Base-by-base conservation (phyloP, 192 early-diverging fungal genomes). In the Coemansia asiatica region DNA sequence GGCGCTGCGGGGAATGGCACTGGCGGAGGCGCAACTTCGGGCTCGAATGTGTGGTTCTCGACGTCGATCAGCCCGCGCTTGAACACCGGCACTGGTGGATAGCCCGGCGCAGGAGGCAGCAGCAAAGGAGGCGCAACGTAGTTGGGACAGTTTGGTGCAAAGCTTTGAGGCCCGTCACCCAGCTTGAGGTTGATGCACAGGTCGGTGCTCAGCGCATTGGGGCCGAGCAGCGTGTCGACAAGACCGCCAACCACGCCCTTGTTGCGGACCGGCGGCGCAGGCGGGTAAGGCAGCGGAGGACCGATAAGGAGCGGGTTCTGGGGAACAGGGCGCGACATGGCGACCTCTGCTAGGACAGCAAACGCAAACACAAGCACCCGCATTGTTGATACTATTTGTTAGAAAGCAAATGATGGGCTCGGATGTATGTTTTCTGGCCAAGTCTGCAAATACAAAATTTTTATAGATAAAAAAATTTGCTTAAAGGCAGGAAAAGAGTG, bases 131-230 rank as follows among this genome's bases (percentile, higher is more conserved):
- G 77, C 2, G 72, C 61, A 6, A 79, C 23, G 25, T 64, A 79
- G 77, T 79, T 79, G 10, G 77, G 77, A 35, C 77, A 80, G 44
- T 66, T 64, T 35, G 77, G 77, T 4, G 72, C 72, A 50, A 80
- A 23, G 63, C 77, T 80, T 60, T 80, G 77, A 23, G 77, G 77
- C 4, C 77, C 77, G 60, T 80, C 77, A 57, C 77, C 77, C 3
- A 80, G 72, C 69, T 80, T 80, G 66, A 80, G 72, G 2, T 80
- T 64, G 6, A 80, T 54, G 18, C 77, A 80, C 28, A 74, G 49
- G 47, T 80, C 77, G 26, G 60, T 44, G 53, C 50, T 80, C 31
- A 80, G 59, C 31, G 77, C 68, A 40, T 80, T 80, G 44, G 72
- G 58, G 2, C 77, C 77, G 0, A 80, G 77, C 35, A 80, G 47